phyloP scores from a whole-genome alignment of 1,139 yeast species.

The Kodamaea sp. region DNA sequence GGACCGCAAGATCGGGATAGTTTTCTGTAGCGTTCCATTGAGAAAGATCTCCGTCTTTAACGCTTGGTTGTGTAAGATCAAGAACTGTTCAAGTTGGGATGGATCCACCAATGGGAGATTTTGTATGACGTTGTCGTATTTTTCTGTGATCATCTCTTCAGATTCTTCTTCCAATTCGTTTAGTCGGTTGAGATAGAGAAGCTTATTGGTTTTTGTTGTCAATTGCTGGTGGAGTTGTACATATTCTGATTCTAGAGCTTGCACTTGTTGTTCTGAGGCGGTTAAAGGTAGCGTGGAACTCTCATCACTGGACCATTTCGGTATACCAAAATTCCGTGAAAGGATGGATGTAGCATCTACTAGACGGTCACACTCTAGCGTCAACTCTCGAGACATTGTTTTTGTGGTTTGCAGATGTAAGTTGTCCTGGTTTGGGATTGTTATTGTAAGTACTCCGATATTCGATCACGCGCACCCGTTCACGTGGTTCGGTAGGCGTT shows the following conservation, averaged over 20 bases:
- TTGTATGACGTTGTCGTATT: conserved; percentile 11
- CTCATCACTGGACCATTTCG: conserved; percentile 8
- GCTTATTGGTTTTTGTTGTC: conserved; percentile 25
- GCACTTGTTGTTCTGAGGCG: conserved; percentile 6
- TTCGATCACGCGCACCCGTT: conserved; percentile 1
- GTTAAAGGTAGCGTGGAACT: neutral
- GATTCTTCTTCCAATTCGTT: conserved; percentile 18
- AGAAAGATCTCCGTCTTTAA: conserved; percentile 30
- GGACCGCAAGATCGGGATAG: conserved; percentile 34
- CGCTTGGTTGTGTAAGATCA: conserved; percentile 21
- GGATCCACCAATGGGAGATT: conserved; percentile 18
- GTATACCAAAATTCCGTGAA: conserved; percentile 32
- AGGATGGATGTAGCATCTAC: conserved; percentile 23
- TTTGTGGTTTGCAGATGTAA: conserved; percentile 1
- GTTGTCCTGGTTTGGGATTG: no score
- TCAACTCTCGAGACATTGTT: conserved; percentile 14
- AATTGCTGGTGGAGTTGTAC: conserved; percentile 22
- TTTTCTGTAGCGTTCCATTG: conserved; percentile 25
- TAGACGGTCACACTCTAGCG: conserved; percentile 23
- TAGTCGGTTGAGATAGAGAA: conserved; percentile 32
- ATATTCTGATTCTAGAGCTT: conserved; percentile 24
- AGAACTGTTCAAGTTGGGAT: conserved; percentile 22
- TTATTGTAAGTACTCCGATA: conserved; percentile 1
- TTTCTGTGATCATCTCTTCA: conserved; percentile 14
- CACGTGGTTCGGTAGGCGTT: no score